Evolutionary conservation across 176 grass and related monocot genomes (phyloP).

Genomic region (Alloteropsis semialata): DNA sequence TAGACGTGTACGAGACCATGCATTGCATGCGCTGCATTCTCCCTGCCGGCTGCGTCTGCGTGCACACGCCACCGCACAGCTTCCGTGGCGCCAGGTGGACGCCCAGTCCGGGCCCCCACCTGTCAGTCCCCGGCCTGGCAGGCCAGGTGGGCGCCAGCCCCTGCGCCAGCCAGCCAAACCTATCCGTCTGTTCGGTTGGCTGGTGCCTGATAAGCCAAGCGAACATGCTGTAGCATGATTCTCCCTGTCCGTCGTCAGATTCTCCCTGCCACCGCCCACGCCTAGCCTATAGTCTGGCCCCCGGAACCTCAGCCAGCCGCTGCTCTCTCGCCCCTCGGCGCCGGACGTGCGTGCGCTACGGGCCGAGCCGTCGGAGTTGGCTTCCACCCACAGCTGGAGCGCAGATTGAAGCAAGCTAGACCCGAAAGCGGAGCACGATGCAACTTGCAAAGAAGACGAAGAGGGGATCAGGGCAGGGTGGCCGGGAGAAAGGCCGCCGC

Average conservation of each 20-base stretch:
- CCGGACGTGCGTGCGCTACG: conserved; percentile 18
- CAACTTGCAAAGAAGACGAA: neutral
- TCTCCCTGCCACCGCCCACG: conserved; percentile 20
- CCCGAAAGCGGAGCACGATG: neutral
- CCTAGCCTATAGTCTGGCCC: conserved; percentile 13
- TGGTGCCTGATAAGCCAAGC: too few species aligned
- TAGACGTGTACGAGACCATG: too few species aligned
- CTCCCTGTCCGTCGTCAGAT: conserved; percentile 23
- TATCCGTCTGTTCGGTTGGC: too few species aligned
- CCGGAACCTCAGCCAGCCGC: neutral
- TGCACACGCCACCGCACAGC: neutral
- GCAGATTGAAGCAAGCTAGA: neutral
- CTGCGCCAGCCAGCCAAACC: too few species aligned
- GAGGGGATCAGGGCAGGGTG: neutral
- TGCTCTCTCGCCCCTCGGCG: neutral
- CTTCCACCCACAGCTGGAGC: neutral
- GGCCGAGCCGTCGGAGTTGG: conserved; percentile 1
- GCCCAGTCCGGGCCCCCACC: neutral
- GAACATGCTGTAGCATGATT: too few species aligned
- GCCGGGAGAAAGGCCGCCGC: neutral
- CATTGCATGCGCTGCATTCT: conserved; percentile 1
- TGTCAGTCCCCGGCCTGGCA: neutral
- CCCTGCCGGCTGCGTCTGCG: neutral
- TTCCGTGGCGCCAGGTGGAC: conserved; percentile 15
- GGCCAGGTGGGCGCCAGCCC: neutral